Percentiles rank a stretch among this genome's conserved stretches.
These are phyloP conservation scores for Gonapodya prolifera DNA, from an alignment of 192 early-diverging fungal genomes.

Conservation along the genomic window DNA sequence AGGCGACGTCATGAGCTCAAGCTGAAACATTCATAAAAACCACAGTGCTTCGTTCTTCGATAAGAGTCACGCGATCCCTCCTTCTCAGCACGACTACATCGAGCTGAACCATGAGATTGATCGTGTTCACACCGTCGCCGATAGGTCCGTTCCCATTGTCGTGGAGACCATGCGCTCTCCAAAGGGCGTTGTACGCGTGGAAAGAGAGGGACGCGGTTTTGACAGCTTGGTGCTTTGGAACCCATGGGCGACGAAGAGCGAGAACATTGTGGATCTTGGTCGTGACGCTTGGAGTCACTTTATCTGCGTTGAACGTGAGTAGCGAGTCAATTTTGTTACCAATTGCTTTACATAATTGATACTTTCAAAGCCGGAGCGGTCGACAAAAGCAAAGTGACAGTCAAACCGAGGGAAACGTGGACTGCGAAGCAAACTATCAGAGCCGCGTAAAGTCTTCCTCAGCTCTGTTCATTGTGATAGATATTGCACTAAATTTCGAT, in stretches of 20 bases:
- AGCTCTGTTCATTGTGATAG: background rate
- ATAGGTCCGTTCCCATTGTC: background rate
- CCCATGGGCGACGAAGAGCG: background rate
- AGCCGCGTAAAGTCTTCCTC: background rate
- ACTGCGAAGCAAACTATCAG: background rate
- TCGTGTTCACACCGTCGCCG: background rate
- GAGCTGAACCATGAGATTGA: background rate
- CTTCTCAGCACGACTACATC: background rate
- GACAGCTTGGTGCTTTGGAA: background rate
- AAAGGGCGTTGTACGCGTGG: background rate
- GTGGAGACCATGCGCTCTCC: background rate
- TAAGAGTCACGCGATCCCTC: background rate
- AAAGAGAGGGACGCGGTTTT: background rate
- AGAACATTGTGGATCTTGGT: background rate
- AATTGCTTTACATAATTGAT: background rate
- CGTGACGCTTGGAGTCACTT: background rate
- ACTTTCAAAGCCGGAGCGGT: background rate
- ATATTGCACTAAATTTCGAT: no score
- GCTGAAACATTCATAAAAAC: background rate
- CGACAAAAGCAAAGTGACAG: background rate
- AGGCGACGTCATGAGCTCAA: background rate
- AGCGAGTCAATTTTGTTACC: background rate
- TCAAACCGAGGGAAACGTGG: background rate
- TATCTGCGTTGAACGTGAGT: background rate
- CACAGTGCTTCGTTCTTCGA: background rate